Conservation (phyloP, 768 basidiomycete species). For the Phaeolepiota aurea region DNA sequence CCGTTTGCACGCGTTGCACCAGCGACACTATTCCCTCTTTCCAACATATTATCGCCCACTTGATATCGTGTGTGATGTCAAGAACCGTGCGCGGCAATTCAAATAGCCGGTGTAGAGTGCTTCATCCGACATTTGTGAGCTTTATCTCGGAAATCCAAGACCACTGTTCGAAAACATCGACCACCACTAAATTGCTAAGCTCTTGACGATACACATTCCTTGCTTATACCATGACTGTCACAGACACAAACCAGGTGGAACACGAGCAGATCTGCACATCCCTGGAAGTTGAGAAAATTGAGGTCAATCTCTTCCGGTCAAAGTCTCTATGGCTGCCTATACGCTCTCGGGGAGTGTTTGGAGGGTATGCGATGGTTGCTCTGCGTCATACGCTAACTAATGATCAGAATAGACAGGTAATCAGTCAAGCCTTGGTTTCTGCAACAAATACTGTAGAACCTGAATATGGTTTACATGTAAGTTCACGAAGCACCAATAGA, state of each 20-base stretch:
- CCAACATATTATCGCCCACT: no score
- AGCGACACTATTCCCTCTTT: no score
- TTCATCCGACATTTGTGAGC: no score
- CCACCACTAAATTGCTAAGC: background rate
- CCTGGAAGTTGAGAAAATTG: slow-evolving; percentile 72
- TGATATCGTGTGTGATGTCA: no score
- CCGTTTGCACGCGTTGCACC: no score
- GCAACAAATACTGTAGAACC: slow-evolving; percentile 70
- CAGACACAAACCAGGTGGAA: slow-evolving; percentile 42
- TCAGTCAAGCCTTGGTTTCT: slow-evolving; percentile 77
- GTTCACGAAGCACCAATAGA: slow-evolving; percentile 13
- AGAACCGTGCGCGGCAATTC: no score
- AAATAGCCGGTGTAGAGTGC: no score
- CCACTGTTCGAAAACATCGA: no score
- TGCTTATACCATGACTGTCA: slow-evolving; percentile 9
- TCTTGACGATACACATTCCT: background rate
- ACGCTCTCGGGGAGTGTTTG: slow-evolving; percentile 68
- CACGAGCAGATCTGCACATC: slow-evolving; percentile 64
- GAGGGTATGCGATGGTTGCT: slow-evolving; percentile 37
- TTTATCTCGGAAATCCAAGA: no score
- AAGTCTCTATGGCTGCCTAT: slow-evolving; percentile 61
- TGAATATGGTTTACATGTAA: slow-evolving; percentile 62
- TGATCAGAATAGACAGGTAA: slow-evolving; percentile 48
- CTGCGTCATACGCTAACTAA: background rate
- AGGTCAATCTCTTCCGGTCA: slow-evolving; percentile 71